A percentile compares a stretch with the other conserved stretches of the same genome.
Conservation (phyloP, 352 stramenopile genomes). For the Hyaloperonospora arabidopsidis region DNA sequence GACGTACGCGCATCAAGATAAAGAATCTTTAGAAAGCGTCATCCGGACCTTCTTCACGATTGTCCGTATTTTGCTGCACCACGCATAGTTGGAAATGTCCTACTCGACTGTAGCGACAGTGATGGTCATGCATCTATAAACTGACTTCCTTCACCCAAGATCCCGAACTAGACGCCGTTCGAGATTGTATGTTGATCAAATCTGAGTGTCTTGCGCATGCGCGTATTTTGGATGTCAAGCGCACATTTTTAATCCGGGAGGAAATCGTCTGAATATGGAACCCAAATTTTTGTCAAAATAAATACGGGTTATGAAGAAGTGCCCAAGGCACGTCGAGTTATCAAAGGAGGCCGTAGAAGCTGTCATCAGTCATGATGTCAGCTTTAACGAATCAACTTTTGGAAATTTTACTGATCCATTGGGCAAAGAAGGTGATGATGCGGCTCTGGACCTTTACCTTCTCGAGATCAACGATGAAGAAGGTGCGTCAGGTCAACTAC, state of each 20-base stretch:
- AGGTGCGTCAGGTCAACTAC: neutral
- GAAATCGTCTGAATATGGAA: neutral
- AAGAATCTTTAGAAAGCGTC: neutral
- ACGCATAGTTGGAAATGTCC: neutral
- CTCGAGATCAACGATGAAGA: slow-evolving; percentile 1
- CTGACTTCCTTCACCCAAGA: neutral
- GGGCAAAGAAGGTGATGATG: slow-evolving; percentile 1
- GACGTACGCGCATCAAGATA: neutral
- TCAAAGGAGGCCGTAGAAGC: neutral
- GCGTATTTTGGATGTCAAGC: neutral
- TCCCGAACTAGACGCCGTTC: no score
- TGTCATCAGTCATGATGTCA: neutral
- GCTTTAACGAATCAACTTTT: neutral
- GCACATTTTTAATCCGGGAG: slow-evolving; percentile 1
- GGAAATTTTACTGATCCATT: neutral
- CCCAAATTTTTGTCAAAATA: no score
- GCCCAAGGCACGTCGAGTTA: neutral
- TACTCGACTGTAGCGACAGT: neutral
- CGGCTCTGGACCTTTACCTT: neutral
- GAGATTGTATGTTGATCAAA: neutral
- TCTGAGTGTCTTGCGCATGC: neutral
- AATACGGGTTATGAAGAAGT: neutral
- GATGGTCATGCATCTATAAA: neutral
- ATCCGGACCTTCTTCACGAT: neutral
- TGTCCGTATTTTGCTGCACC: neutral